These are phyloP conservation scores for Paramecium tetraurelia DNA, from an alignment of 73 alveolate species.

Conservation along the genomic window DNA sequence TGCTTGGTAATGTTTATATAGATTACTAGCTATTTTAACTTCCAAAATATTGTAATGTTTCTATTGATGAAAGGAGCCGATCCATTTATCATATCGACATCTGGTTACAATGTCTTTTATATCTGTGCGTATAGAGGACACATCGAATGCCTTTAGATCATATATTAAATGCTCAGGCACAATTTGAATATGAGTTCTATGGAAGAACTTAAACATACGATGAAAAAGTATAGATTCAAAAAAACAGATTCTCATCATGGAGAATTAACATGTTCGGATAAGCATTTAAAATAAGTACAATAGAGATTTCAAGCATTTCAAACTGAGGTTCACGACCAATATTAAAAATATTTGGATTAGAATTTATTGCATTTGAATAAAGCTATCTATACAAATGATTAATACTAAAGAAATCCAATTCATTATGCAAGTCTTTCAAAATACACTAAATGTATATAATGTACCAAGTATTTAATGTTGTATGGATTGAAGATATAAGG, in stretches of 20 bases:
- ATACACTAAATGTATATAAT: slow-evolving; percentile 71
- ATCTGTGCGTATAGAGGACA: slow-evolving; percentile 56
- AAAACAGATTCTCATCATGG: slow-evolving; percentile 81
- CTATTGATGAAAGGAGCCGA: slow-evolving; percentile 65
- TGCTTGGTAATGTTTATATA: slow-evolving; percentile 36
- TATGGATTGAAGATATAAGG: slow-evolving; percentile 64
- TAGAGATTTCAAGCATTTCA: slow-evolving; percentile 71
- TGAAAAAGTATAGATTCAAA: slow-evolving; percentile 73
- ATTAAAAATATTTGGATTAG: slow-evolving; percentile 60
- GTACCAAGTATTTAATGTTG: slow-evolving; percentile 61
- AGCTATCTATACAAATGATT: slow-evolving; percentile 65
- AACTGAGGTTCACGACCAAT: slow-evolving; percentile 60
- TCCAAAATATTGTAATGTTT: slow-evolving; percentile 51
- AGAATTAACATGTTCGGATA: slow-evolving; percentile 72
- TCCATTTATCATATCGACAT: slow-evolving; percentile 49
- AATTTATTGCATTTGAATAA: slow-evolving; percentile 31
- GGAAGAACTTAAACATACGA: slow-evolving; percentile 21
- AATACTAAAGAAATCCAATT: slow-evolving; percentile 67
- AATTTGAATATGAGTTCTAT: background rate
- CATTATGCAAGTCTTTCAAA: slow-evolving; percentile 80
- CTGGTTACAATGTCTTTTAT: slow-evolving; percentile 56
- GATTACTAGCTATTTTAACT: slow-evolving; percentile 41
- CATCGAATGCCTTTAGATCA: slow-evolving; percentile 38
- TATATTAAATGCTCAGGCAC: background rate
- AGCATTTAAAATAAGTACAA: slow-evolving; percentile 67